These are phyloP conservation scores for Erysimum cheiranthoides DNA, from an alignment of 345 rosid species.

Conservation along the genomic window DNA sequence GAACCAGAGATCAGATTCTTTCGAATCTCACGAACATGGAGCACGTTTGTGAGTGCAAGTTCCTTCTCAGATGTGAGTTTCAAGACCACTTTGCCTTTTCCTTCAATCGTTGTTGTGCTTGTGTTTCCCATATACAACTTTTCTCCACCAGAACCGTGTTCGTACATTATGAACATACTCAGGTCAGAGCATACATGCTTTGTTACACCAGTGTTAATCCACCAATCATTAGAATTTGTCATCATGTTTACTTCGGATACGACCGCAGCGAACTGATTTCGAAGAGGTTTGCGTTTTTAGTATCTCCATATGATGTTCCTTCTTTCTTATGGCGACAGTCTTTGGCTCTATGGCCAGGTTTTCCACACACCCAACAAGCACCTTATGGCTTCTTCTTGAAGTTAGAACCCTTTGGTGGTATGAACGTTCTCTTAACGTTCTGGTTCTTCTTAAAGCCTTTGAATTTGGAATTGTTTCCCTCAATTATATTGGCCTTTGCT, in stretches of 20 bases:
- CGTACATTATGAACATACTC: neutral
- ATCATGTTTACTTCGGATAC: neutral
- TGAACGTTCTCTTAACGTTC: neutral
- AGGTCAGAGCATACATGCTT: neutral
- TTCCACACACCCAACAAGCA: conserved; percentile 10
- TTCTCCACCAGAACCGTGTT: neutral
- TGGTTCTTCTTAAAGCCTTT: neutral
- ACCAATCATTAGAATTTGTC: neutral
- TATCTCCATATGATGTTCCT: neutral
- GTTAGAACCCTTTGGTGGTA: neutral
- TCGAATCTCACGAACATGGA: no score
- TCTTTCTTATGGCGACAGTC: neutral
- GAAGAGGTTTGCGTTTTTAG: neutral
- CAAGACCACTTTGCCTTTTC: neutral
- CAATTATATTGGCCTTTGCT: neutral
- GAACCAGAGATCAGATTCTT: no score
- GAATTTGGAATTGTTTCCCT: neutral
- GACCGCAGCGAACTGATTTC: neutral
- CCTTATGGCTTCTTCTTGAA: neutral
- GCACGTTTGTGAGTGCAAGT: no score
- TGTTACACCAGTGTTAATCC: neutral
- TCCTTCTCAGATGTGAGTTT: no score
- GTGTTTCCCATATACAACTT: neutral
- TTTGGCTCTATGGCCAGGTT: neutral
- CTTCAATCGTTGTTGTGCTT: neutral